Evolutionary conservation across 2,329 filamentous ascomycete species (phyloP).

Genomic region (Colletotrichum euphorbiae): DNA sequence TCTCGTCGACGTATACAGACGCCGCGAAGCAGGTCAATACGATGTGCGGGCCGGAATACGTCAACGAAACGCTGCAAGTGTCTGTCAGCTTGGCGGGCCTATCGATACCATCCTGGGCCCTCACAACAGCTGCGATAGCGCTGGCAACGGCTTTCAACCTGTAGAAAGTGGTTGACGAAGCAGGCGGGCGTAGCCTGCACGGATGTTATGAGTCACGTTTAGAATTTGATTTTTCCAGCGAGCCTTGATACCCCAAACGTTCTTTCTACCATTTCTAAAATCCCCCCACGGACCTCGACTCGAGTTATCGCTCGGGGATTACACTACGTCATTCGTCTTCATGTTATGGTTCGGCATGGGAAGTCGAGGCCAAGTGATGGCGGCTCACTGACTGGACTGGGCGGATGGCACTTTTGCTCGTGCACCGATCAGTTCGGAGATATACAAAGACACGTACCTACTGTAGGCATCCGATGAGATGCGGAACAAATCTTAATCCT

Average conservation of each 20-base stretch:
- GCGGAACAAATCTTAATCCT: conserved; percentile 19
- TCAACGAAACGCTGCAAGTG: conserved; percentile 65
- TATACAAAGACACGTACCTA: not conserved
- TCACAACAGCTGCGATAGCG: conserved; percentile 17
- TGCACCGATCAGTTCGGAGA: not conserved
- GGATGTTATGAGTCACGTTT: conserved; percentile 38
- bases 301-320: conserved; percentile 12
- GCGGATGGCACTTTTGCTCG: not conserved
- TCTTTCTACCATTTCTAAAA: conserved; percentile 15
- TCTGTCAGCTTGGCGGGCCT: conserved; percentile 43
- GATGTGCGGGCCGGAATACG: conserved; percentile 68
- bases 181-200: not conserved
- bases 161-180: not conserved
- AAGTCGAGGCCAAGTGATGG: not conserved
- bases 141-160: conserved; percentile 16
- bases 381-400: not conserved
- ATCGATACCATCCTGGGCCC: conserved; percentile 36
- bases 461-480: conserved; percentile 20
- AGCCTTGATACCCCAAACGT: conserved; percentile 40
- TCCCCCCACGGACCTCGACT: not conserved
- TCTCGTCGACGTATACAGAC: conserved; percentile 75
- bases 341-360: conserved; percentile 1
- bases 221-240: conserved; percentile 39
- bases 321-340: not conserved
- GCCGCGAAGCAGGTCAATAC: conserved; percentile 82